Evolutionary conservation across 2,329 filamentous ascomycete species (phyloP), one percentile per base, ranked within the genome.

Genomic region (Phialophora verrucosa): DNA sequence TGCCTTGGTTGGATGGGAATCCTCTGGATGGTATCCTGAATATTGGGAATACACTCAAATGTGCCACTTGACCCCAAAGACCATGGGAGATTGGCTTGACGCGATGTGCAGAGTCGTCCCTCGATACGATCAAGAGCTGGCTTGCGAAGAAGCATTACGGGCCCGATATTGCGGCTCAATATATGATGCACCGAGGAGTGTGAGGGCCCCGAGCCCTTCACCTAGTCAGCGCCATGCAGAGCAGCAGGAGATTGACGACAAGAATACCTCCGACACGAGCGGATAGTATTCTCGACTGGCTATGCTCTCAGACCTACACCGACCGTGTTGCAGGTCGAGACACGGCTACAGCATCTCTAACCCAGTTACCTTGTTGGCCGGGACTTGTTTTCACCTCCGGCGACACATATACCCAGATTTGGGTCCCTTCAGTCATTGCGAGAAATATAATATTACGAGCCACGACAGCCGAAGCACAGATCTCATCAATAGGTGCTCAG

Each of bases 11-110:
- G 75, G 74, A 12, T 75, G 74, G 74, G 74, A 75, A 66, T 73
- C 69, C 53, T 69, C 74, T 4, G 73, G 73, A 17, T 75, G 72
- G 70, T 76, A 72, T 62, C 74, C 73, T 1, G 73, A 75, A 56
- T 75, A 75, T 58, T 75, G 72, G 74, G 73, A 75, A 65, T 75
- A 74, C 58, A 70, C 73, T 20, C 74, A 75, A 51, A 71, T 72
- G 69, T 71, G 70, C 50, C 69, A 71, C 51, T 58, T 67, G 59
- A 70, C 66, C 4, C 62, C 65, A 1, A 66, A 71, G 25, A 66
- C 62, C 27, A 69, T 67, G 65, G 65, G 65, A 17, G 71, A 71
- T 25, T 72, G 71, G 71, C 64, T 71, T 8, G 65, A 65, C 38
- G 68, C 70, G 32, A 71, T 71, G 69, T 64, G 66, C 54, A 63